These are phyloP conservation scores for Blastobotrys ciferrii DNA, from an alignment of 1,139 yeast genomes.

Conservation along the genomic window DNA sequence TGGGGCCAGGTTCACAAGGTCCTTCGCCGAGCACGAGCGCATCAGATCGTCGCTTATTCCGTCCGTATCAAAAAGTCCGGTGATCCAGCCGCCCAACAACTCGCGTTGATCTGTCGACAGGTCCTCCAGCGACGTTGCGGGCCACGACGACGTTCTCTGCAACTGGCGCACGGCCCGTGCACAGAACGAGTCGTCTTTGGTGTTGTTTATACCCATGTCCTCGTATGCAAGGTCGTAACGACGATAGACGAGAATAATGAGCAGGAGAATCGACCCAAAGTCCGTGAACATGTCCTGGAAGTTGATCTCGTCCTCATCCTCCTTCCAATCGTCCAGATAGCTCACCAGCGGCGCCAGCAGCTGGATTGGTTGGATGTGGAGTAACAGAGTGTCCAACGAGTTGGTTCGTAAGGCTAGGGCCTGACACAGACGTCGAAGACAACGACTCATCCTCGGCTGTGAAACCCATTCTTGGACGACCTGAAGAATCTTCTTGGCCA, in stretches of 20 bases:
- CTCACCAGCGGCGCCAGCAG: constrained; percentile 34
- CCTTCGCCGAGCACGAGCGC: constrained; percentile 62
- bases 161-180: constrained; percentile 9
- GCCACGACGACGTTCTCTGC: background rate
- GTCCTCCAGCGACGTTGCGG: constrained; percentile 23
- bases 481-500: constrained; percentile 26
- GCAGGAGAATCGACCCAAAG: constrained; percentile 57
- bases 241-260: constrained; percentile 47
- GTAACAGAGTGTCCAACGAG: constrained; percentile 45
- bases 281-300: constrained; percentile 69
- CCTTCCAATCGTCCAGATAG: constrained; percentile 38
- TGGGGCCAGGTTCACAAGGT: constrained; percentile 68
- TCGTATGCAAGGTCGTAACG: constrained; percentile 45
- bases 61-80: constrained; percentile 77
- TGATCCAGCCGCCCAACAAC: constrained; percentile 71
- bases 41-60: constrained; percentile 85
- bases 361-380: constrained; percentile 32
- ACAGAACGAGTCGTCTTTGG: constrained; percentile 14
- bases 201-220: constrained; percentile 22
- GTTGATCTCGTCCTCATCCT: constrained; percentile 48
- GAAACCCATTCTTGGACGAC: constrained; percentile 25
- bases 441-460: constrained; percentile 31
- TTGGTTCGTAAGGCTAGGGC: constrained; percentile 45
- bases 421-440: constrained; percentile 49
- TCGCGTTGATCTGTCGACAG: constrained; percentile 38